These are phyloP conservation scores for Parasitella parasitica DNA, from an alignment of 371 early-diverging fungal genomes.

Conservation along the genomic window DNA sequence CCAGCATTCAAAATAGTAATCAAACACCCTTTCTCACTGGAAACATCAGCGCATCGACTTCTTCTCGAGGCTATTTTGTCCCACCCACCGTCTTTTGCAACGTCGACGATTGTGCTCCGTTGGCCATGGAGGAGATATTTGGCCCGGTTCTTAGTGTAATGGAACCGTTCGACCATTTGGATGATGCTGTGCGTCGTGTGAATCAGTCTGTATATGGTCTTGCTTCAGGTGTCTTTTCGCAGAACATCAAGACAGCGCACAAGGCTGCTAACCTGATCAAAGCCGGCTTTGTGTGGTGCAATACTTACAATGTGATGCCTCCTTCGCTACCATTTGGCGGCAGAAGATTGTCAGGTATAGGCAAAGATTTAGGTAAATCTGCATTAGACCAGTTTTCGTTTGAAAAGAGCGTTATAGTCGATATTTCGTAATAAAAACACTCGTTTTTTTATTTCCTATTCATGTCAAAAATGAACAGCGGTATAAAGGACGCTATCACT, in stretches of 20 bases:
- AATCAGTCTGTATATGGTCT: constrained; percentile 81
- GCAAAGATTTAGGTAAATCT: constrained; percentile 72
- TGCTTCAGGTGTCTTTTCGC: constrained; percentile 76
- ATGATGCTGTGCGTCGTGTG: constrained; percentile 67
- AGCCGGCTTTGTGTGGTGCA: constrained; percentile 47
- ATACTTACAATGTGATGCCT: constrained; percentile 60
- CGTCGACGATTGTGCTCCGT: constrained; percentile 49
- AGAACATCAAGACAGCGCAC: constrained; percentile 60
- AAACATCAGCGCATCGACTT: background rate
- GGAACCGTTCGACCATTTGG: constrained; percentile 67
- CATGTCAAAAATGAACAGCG: background rate
- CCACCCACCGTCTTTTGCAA: constrained; percentile 69
- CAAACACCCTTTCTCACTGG: constrained; percentile 5
- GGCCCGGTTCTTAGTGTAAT: constrained; percentile 77
- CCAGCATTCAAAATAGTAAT: background rate
- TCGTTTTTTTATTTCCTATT: background rate
- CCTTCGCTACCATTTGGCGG: constrained; percentile 84
- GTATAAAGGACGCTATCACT: constrained; percentile 2
- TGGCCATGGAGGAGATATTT: constrained; percentile 86
- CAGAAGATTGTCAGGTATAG: constrained; percentile 77
- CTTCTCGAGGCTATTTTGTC: constrained; percentile 61
- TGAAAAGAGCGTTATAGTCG: constrained; percentile 47
- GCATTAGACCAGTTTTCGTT: constrained; percentile 66
- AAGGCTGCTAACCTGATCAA: constrained; percentile 53
- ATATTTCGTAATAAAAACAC: background rate